phyloP scores from a whole-genome alignment of 768 basidiomycete genomes.

The Termitomyces bulborhizus region DNA sequence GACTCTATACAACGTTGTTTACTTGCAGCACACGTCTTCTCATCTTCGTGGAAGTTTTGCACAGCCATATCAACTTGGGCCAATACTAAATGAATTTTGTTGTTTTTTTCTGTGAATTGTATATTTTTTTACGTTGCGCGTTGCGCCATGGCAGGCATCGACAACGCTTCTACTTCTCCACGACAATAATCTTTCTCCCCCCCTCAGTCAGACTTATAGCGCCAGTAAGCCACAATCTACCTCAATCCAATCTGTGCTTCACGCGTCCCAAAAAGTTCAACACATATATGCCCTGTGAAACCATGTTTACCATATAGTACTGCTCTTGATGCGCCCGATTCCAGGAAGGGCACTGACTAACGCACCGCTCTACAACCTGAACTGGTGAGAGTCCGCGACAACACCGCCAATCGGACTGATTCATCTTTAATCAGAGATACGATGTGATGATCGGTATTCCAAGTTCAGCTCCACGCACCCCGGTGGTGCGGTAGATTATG shows the following conservation, averaged over 20 bases:
- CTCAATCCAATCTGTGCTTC: conserved; percentile 9
- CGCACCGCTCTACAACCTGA: conserved; percentile 37
- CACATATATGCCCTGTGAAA: conserved; percentile 53
- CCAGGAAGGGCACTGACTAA: background rate
- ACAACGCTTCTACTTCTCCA: conserved; percentile 9
- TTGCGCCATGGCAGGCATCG: background rate
- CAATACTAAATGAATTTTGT: background rate
- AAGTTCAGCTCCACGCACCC: conserved; percentile 68
- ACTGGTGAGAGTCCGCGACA: conserved; percentile 32
- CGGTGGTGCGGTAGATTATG: conserved; percentile 34
- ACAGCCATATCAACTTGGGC: conserved; percentile 6
- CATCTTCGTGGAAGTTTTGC: conserved; percentile 15
- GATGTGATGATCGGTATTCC: conserved; percentile 60
- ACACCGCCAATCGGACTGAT: background rate
- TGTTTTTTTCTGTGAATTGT: conserved; percentile 11
- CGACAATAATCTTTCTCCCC: conserved; percentile 8
- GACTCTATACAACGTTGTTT: conserved; percentile 12
- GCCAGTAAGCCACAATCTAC: conserved; percentile 44
- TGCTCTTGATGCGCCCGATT: background rate
- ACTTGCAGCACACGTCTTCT: conserved; percentile 6
- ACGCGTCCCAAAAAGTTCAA: conserved; percentile 45
- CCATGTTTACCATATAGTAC: conserved; percentile 49
- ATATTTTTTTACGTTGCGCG: conserved; percentile 1
- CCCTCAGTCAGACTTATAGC: conserved; percentile 26
- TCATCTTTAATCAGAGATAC: conserved; percentile 38